phyloP scores from a whole-genome alignment of 192 early-diverging fungal species.

The Diversispora eburnea region DNA sequence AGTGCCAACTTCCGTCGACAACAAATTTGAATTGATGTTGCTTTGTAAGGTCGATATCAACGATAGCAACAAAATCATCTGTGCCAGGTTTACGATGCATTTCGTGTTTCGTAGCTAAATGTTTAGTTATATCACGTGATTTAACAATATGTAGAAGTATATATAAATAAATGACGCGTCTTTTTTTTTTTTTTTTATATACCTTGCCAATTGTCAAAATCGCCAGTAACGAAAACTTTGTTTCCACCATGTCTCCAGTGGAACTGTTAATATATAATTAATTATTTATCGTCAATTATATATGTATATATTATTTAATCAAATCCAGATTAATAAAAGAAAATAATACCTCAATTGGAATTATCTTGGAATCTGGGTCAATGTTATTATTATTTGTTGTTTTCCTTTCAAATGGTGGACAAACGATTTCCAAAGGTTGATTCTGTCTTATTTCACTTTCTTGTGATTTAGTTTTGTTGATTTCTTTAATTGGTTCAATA shows the following conservation, averaged over 20 bases:
- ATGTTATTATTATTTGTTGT: background rate
- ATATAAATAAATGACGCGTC: no score
- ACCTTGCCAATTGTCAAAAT: constrained; percentile 37
- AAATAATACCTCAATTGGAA: constrained; percentile 1
- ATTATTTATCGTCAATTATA: background rate
- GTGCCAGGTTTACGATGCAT: constrained; percentile 5
- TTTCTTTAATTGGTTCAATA: background rate
- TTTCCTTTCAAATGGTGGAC: constrained; percentile 15
- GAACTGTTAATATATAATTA: constrained; percentile 15
- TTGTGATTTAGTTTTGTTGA: background rate
- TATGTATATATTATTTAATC: background rate
- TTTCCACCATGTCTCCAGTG: constrained; percentile 34
- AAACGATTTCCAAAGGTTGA: background rate
- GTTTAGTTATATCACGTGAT: background rate
- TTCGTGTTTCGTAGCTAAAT: constrained; percentile 9
- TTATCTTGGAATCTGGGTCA: background rate
- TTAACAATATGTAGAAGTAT: background rate
- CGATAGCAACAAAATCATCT: constrained; percentile 22
- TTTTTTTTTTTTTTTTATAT: background rate
- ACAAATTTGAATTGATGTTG: constrained; percentile 36
- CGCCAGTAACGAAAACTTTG: constrained; percentile 31
- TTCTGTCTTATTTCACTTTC: background rate
- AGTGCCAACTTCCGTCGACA: constrained; percentile 31
- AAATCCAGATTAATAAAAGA: background rate
- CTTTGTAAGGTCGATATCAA: constrained; percentile 26